A percentile compares a stretch with the other conserved stretches of the same genome.
Conservation (phyloP, 2,329 filamentous ascomycete genomes). For the Plenodomus tracheiphilus region DNA sequence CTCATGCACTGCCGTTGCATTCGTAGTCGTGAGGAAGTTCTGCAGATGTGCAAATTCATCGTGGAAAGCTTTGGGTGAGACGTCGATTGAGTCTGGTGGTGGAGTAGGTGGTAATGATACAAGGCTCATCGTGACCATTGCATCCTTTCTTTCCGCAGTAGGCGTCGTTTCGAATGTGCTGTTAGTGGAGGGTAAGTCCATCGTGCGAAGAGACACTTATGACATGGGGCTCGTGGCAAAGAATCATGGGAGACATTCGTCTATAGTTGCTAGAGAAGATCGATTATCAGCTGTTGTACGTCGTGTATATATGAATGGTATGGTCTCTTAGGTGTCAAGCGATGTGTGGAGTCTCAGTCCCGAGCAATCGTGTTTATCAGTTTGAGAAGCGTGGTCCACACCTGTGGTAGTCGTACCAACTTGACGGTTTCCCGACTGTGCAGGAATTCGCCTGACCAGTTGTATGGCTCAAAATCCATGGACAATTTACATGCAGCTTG, state of each 20-base stretch:
- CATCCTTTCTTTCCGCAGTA: neutral
- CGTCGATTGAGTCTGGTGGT: slow-evolving; percentile 4
- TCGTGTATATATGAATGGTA: too few relatives aligned
- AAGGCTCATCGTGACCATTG: slow-evolving; percentile 1
- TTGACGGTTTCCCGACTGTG: too few relatives aligned
- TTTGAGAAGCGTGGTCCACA: too few relatives aligned
- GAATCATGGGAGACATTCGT: neutral
- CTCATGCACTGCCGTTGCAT: neutral
- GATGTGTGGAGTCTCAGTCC: too few relatives aligned
- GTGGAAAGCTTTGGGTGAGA: neutral
- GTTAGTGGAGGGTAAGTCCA: slow-evolving; percentile 7
- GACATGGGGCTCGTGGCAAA: neutral
- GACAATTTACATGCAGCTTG: too few relatives aligned
- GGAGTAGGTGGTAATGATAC: slow-evolving; percentile 9
- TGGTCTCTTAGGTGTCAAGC: too few relatives aligned
- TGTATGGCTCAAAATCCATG: too few relatives aligned
- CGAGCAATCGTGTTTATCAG: too few relatives aligned
- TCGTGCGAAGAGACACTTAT: neutral
- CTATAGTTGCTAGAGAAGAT: too few relatives aligned
- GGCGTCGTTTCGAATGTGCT: slow-evolving; percentile 6
- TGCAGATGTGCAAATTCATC: neutral
- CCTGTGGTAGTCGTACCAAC: too few relatives aligned
- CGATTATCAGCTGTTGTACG: too few relatives aligned
- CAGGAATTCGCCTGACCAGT: too few relatives aligned
- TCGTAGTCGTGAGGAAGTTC: neutral